Evolutionary conservation across 306 rosid species (phyloP), one percentile per base, ranked within the genome.

Genomic region (Quercus robur): DNA sequence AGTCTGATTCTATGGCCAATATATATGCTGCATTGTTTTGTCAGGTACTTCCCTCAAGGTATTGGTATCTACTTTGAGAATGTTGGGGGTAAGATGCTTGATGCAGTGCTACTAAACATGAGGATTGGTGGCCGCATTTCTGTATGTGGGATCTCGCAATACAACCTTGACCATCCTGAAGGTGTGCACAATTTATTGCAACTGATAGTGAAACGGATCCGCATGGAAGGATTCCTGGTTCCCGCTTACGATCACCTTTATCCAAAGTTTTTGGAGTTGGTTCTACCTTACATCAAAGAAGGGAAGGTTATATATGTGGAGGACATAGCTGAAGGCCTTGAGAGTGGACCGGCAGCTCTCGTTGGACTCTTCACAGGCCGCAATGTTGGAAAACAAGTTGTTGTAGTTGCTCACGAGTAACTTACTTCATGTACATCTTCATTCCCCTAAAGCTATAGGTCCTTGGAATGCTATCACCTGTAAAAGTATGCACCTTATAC

Each of bases 321-420:
- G 73, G 88, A 81, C 78, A 67, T 56, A 3, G 85, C 26, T 26
- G 80, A 84, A 26, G 85, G 85, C 54, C 73, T 81, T 0, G 83
- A 84, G 66, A 74, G 64, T 4, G 77, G 71, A n/a, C 87, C 78
- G 0, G 74, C 85, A 0, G 83, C 87, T 77, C 72, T 84, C 10
- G 51, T 84, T 11, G 80, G 83, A 20, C 85, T 84, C 74, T 84
- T 66, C 41, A 35, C 77, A 5, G 83, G 85, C 12, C 75, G 75
- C 62, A 84, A 84, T 61, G 73, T 84, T 6, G 87, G 85, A 7
- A 84, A 84, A 69, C 87, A 81, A 66, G 81, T 81, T 4, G 80
- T 84, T 26, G 35, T 82, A 20, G 81, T 57, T 61, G 46, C 77
- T 13, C 18, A n/a, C 0, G 70, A 73, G 10, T 78, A 78, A 59